Evolutionary conservation across 2,329 filamentous ascomycete species (phyloP).

Genomic region (Beauveria brongniartii): DNA sequence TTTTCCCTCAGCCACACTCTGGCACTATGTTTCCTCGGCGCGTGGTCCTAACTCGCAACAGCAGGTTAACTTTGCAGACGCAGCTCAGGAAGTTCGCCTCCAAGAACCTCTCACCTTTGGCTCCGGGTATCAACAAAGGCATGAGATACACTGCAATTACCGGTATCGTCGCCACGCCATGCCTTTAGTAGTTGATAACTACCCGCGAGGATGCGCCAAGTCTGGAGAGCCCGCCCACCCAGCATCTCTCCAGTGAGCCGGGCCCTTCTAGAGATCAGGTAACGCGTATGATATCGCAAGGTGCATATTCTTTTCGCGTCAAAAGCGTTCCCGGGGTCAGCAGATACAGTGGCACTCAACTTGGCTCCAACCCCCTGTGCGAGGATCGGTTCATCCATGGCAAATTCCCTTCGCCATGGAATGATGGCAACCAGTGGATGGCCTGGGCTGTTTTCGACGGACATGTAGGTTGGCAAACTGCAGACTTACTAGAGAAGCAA

Average conservation of each 20-base stretch:
- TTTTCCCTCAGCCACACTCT: neutral
- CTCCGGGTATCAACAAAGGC: neutral
- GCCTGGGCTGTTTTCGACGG: constrained; percentile 29
- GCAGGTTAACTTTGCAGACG: neutral
- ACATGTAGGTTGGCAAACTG: constrained; percentile 28
- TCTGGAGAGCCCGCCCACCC: neutral
- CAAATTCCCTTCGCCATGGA: neutral
- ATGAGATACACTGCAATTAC: neutral
- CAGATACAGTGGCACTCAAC: neutral
- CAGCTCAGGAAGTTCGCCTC: neutral
- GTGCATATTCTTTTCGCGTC: neutral
- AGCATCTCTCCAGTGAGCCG: neutral
- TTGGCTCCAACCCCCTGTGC: neutral
- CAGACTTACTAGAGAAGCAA: constrained; percentile 23
- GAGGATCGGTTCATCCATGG: neutral
- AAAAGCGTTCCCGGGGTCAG: neutral
- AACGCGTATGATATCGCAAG: neutral
- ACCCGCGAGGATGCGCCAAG: neutral
- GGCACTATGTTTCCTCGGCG: neutral
- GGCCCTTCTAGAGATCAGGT: neutral
- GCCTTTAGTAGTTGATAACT: neutral
- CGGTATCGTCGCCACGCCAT: neutral
- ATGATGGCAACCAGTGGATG: constrained; percentile 20
- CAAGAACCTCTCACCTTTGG: neutral
- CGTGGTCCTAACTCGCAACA: neutral